Evolutionary conservation across 768 basidiomycete species (phyloP).

Genomic region (Leccinum subgranulosum): DNA sequence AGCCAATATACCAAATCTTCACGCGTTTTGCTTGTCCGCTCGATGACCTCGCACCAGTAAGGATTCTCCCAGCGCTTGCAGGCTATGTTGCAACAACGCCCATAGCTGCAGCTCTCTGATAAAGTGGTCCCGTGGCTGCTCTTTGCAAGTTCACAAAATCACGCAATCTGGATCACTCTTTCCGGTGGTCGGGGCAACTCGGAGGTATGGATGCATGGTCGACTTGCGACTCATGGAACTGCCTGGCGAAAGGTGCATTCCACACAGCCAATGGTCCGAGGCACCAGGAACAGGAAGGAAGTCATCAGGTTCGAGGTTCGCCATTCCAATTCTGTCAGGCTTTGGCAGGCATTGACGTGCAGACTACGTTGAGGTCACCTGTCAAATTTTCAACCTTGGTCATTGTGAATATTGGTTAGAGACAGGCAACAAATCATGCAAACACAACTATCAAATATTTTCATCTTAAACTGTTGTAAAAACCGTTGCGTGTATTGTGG

Average conservation of each 20-base stretch:
- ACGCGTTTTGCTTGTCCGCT: background rate
- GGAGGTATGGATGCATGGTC: constrained; percentile 7
- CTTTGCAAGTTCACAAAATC: background rate
- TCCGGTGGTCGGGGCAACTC: background rate
- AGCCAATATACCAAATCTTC: background rate
- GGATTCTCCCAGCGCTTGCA: constrained; percentile 1
- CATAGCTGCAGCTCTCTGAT: background rate
- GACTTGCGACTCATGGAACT: constrained; percentile 8
- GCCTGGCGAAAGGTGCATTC: constrained; percentile 6
- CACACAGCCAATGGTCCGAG: constrained; percentile 17
- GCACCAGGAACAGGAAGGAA: constrained; percentile 22
- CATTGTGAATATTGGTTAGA: background rate
- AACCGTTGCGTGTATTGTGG: background rate
- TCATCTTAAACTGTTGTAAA: background rate
- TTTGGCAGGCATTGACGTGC: background rate
- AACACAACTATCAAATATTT: background rate
- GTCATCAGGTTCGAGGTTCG: background rate
- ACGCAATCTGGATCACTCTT: background rate
- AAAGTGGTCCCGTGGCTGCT: background rate
- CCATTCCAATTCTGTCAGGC: background rate
- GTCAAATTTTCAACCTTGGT: background rate
- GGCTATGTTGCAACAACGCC: background rate
- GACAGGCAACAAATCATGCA: background rate
- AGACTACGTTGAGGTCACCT: background rate
- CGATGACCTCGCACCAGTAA: background rate